These are phyloP conservation scores for Lichtheimia ornata DNA, from an alignment of 371 early-diverging fungal genomes.

Conservation along the genomic window DNA sequence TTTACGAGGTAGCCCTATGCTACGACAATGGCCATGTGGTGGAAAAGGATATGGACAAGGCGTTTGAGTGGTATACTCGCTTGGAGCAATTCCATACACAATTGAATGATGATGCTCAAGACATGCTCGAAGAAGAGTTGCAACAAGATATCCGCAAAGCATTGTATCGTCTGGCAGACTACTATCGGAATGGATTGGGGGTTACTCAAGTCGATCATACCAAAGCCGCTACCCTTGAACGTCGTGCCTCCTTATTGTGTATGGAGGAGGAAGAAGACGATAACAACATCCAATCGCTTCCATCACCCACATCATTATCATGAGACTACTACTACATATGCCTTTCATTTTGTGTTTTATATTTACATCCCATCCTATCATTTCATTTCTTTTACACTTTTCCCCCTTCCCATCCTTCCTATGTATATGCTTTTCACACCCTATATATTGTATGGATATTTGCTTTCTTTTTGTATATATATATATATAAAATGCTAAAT, in stretches of 20 bases:
- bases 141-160: constrained; percentile 31
- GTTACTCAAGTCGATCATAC: constrained; percentile 14
- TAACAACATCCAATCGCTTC: background rate
- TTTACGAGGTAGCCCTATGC: constrained; percentile 71
- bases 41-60: constrained; percentile 45
- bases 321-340: background rate
- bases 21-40: constrained; percentile 74
- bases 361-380: background rate
- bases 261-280: no score
- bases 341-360: background rate
- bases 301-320: background rate
- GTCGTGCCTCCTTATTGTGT: constrained; percentile 16
- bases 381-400: background rate
- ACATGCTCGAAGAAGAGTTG: constrained; percentile 26
- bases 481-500: no score
- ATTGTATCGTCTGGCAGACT: constrained; percentile 36
- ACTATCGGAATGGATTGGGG: constrained; percentile 29
- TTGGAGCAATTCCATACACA: background rate
- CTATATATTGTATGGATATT: no score
- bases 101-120: background rate
- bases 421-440: no score
- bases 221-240: constrained; percentile 30
- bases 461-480: no score
- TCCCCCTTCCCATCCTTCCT: background rate
- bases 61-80: constrained; percentile 61